phyloP scores from a whole-genome alignment of 345 rosid genomes.

The Gossypium anomalum region DNA sequence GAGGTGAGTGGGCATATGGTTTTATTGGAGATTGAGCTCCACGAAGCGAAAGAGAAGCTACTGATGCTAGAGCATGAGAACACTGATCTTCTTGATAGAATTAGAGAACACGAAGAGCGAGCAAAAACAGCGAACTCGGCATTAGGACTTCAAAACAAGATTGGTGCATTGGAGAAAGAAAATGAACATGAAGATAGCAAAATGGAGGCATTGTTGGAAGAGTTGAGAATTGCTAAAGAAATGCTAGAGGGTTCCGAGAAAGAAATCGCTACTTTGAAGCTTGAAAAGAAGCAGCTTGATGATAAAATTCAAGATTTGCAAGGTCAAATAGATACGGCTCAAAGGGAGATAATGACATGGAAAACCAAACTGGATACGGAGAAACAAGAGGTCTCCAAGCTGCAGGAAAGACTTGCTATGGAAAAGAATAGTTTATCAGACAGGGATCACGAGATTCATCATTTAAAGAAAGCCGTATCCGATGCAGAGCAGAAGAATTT shows the following conservation, averaged over 20 bases:
- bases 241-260: slow-evolving; percentile 51
- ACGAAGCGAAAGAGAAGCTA: slow-evolving; percentile 51
- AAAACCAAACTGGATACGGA: slow-evolving; percentile 47
- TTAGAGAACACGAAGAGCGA: slow-evolving; percentile 52
- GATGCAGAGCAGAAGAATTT: slow-evolving; percentile 62
- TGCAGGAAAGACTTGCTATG: slow-evolving; percentile 50
- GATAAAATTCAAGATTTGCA: slow-evolving; percentile 34
- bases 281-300: slow-evolving; percentile 34
- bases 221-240: slow-evolving; percentile 48
- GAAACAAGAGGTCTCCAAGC: slow-evolving; percentile 48
- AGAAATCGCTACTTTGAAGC: slow-evolving; percentile 46
- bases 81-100: slow-evolving; percentile 33
- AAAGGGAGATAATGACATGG: slow-evolving; percentile 40
- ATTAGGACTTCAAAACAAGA: slow-evolving; percentile 22
- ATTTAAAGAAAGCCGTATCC: slow-evolving; percentile 45
- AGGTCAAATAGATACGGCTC: slow-evolving; percentile 44
- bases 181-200: slow-evolving; percentile 22
- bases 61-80: slow-evolving; percentile 42
- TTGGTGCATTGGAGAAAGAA: slow-evolving; percentile 25
- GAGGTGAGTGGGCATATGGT: slow-evolving; percentile 37
- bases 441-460: slow-evolving; percentile 59
- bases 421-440: slow-evolving; percentile 57
- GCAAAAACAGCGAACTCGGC: slow-evolving; percentile 37
- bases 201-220: slow-evolving; percentile 39
- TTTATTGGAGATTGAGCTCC: slow-evolving; percentile 61